Evolutionary conservation across 2,329 filamentous ascomycete species (phyloP).

Genomic region (Ceratocystis alfenasii): DNA sequence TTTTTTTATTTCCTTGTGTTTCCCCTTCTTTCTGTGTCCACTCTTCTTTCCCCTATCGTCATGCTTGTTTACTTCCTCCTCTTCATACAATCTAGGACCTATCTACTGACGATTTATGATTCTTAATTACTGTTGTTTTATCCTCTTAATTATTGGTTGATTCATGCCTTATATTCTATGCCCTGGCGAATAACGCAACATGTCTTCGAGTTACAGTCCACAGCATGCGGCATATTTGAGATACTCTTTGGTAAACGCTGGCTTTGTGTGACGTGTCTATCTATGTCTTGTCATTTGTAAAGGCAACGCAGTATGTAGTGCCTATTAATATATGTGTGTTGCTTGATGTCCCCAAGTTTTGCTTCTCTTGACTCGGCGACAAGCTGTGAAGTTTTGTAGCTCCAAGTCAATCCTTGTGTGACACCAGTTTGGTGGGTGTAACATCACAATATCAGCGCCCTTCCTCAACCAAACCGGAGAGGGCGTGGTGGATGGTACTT

Average conservation of each 20-base stretch:
- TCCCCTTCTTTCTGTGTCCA: neutral
- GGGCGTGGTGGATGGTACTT: no score
- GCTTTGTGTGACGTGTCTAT: neutral
- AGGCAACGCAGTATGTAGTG: no score
- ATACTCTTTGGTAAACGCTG: neutral
- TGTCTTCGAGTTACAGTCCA: neutral
- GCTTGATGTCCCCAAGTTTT: no score
- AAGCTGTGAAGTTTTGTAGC: no score
- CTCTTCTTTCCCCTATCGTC: neutral
- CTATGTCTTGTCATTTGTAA: neutral
- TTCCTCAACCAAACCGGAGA: no score
- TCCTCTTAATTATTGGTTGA: no score
- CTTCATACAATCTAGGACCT: neutral
- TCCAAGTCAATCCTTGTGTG: constrained; percentile 2
- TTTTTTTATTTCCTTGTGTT: neutral
- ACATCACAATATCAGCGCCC: neutral
- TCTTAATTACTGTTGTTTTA: neutral
- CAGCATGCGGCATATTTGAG: neutral
- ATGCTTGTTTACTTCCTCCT: neutral
- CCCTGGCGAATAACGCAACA: neutral
- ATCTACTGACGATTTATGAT: constrained; percentile 12
- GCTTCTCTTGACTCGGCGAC: no score
- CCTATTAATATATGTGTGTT: no score
- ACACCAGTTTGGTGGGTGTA: neutral
- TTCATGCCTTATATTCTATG: neutral